Evolutionary conservation across 345 rosid genomes (phyloP).

Genomic region (Eucalyptus brandiana): DNA sequence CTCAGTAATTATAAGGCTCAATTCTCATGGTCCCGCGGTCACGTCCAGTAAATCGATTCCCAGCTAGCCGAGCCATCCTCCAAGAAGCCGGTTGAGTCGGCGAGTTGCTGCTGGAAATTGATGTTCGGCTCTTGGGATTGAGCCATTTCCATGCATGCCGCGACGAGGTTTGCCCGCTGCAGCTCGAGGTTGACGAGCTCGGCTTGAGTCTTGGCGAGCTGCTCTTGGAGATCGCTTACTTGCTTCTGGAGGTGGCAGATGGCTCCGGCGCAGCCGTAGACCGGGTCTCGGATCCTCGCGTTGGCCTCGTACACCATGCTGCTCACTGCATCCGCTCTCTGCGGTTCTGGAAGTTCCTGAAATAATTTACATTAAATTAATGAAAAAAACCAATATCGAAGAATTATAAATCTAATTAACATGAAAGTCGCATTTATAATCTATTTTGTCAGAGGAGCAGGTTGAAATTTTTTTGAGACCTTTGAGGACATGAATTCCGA

Average conservation of each 20-base stretch:
- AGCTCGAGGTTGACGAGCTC: conserved; percentile 18
- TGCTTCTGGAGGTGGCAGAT: conserved; percentile 33
- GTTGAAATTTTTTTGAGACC: not conserved
- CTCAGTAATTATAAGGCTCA: not conserved
- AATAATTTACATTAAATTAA: not conserved
- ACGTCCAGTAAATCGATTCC: not conserved
- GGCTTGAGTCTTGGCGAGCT: conserved; percentile 24
- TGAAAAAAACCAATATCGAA: not conserved
- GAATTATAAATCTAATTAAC: not conserved
- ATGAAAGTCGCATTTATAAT: not conserved
- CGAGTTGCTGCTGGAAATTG: not conserved
- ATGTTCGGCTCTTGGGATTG: not conserved
- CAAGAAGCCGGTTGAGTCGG: not conserved
- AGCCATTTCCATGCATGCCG: conserved; percentile 24
- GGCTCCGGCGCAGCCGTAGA: conserved; percentile 29
- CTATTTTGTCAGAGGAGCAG: not conserved
- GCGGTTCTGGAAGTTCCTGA: conserved; percentile 28
- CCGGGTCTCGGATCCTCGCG: conserved; percentile 28
- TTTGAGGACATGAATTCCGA: not conserved
- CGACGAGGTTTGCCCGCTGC: conserved; percentile 16
- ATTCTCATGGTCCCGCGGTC: not conserved
- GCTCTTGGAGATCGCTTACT: conserved; percentile 25
- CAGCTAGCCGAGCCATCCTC: not conserved
- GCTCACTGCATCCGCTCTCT: conserved; percentile 35
- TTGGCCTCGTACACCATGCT: conserved; percentile 37